phyloP scores from a whole-genome alignment of 805 yeast species.

The Brettanomyces nanus region DNA sequence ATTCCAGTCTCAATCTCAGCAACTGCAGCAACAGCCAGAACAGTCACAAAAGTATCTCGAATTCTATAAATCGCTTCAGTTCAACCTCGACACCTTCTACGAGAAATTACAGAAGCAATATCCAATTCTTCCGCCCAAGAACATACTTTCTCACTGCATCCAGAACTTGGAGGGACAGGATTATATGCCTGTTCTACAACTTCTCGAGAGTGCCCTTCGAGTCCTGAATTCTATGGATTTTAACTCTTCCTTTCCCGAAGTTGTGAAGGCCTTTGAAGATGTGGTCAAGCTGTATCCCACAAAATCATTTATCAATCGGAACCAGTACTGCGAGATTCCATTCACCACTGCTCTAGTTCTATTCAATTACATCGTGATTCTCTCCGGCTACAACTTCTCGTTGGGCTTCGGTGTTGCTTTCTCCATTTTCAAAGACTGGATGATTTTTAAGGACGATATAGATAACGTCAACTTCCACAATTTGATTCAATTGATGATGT shows the following conservation, averaged over 20 bases:
- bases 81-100: slow-evolving; percentile 34
- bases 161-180: slow-evolving; percentile 23
- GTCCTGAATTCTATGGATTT: slow-evolving; percentile 26
- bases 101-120: slow-evolving; percentile 33
- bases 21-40: slow-evolving; percentile 10
- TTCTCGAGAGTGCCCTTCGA: slow-evolving; percentile 34
- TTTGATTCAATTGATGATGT: slow-evolving; percentile 36
- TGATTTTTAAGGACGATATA: slow-evolving; percentile 31
- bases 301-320: slow-evolving; percentile 22
- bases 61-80: slow-evolving; percentile 22
- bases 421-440: slow-evolving; percentile 51
- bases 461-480: slow-evolving; percentile 23
- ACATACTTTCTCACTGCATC: slow-evolving; percentile 20
- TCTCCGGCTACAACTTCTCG: slow-evolving; percentile 55
- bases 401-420: slow-evolving; percentile 46
- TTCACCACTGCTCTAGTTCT: slow-evolving; percentile 32
- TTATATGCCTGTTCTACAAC: slow-evolving; percentile 26
- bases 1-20: slow-evolving; percentile 6
- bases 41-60: slow-evolving; percentile 12
- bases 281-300: slow-evolving; percentile 30
- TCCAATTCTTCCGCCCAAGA: slow-evolving; percentile 36
- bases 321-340: slow-evolving; percentile 22
- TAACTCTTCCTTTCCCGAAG: slow-evolving; percentile 24
- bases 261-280: slow-evolving; percentile 28
- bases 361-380: slow-evolving; percentile 47